Percentiles rank a stretch among this genome's conserved stretches.
Evolutionary conservation across 1,284 basidiomycete species (phyloP).

Genomic region (Prillingera fragicola): DNA sequence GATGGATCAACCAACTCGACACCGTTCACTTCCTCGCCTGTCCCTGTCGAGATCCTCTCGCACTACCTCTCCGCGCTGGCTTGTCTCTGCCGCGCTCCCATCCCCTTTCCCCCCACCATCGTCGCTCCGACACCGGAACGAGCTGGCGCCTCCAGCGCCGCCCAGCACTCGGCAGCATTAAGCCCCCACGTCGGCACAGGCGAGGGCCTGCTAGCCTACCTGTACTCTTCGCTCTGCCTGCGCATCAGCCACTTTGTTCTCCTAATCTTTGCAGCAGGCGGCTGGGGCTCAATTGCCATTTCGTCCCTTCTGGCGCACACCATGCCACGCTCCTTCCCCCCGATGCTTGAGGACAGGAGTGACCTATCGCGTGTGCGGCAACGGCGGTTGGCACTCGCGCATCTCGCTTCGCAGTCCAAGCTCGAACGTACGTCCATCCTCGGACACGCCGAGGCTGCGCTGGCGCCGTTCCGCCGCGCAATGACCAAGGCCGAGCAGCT

Average conservation of each 20-base stretch:
- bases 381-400: conserved; percentile 53
- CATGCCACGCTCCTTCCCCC: conserved; percentile 52
- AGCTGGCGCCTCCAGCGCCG: conserved; percentile 22
- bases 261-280: conserved; percentile 75
- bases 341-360: conserved; percentile 12
- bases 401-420: conserved; percentile 61
- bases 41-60: conserved; percentile 41
- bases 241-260: conserved; percentile 50
- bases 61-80: conserved; percentile 36
- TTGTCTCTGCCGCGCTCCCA: conserved; percentile 31
- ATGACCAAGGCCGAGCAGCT: conserved; percentile 70
- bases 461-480: conserved; percentile 79
- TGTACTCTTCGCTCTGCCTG: conserved; percentile 41
- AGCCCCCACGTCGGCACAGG: conserved; percentile 29
- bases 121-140: conserved; percentile 30
- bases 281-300: conserved; percentile 76
- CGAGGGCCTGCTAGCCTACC: conserved; percentile 42
- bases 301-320: conserved; percentile 60
- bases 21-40: conserved; percentile 36
- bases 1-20: conserved; percentile 54
- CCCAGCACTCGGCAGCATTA: conserved; percentile 14
- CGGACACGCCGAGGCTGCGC: conserved; percentile 59
- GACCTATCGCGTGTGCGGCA: conserved; percentile 28
- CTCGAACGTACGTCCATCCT: conserved; percentile 65
- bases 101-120: conserved; percentile 39